Percentiles rank a stretch among this genome's conserved stretches.
These are phyloP conservation scores for Shiraia sp. DNA, from an alignment of 2,329 filamentous ascomycete genomes.

Conservation along the genomic window DNA sequence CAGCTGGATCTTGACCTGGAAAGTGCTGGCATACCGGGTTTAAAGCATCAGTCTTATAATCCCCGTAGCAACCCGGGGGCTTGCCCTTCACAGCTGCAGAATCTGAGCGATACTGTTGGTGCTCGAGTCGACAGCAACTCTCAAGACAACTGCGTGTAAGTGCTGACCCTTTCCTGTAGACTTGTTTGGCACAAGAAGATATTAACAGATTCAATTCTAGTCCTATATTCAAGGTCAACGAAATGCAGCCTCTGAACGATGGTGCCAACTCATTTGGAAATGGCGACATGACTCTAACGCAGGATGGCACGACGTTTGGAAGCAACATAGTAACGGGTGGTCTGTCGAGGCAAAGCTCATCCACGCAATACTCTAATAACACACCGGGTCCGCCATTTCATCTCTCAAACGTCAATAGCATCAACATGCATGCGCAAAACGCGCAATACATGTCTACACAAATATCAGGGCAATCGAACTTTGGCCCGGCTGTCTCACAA, in stretches of 20 bases:
- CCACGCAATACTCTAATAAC: slow-evolving; percentile 15
- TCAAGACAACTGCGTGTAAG: slow-evolving; percentile 13
- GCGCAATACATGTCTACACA: slow-evolving; percentile 14
- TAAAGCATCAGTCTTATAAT: slow-evolving; percentile 53
- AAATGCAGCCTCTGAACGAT: slow-evolving; percentile 27
- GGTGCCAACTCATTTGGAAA: slow-evolving; percentile 34
- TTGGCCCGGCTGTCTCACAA: slow-evolving; percentile 2
- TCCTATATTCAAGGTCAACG: slow-evolving; percentile 40
- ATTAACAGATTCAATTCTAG: slow-evolving; percentile 35
- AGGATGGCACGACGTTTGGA: too few species aligned
- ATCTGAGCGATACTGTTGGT: slow-evolving; percentile 7
- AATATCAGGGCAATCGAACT: slow-evolving; percentile 1
- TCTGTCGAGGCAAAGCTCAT: not conserved
- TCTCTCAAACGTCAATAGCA: slow-evolving; percentile 17
- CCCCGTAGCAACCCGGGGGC: slow-evolving; percentile 18
- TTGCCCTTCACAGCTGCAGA: slow-evolving; percentile 4
- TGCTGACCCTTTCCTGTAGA: slow-evolving; percentile 18
- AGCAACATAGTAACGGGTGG: too few species aligned
- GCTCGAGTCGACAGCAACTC: not conserved
- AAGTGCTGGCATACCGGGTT: slow-evolving; percentile 59
- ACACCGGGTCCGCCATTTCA: slow-evolving; percentile 29
- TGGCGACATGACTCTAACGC: slow-evolving; percentile 1
- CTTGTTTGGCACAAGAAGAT: slow-evolving; percentile 20
- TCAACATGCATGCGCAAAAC: slow-evolving; percentile 29
- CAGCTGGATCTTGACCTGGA: slow-evolving; percentile 92